These are phyloP conservation scores for Phytophthora citricola DNA, from an alignment of 352 stramenopile species.

Conservation along the genomic window DNA sequence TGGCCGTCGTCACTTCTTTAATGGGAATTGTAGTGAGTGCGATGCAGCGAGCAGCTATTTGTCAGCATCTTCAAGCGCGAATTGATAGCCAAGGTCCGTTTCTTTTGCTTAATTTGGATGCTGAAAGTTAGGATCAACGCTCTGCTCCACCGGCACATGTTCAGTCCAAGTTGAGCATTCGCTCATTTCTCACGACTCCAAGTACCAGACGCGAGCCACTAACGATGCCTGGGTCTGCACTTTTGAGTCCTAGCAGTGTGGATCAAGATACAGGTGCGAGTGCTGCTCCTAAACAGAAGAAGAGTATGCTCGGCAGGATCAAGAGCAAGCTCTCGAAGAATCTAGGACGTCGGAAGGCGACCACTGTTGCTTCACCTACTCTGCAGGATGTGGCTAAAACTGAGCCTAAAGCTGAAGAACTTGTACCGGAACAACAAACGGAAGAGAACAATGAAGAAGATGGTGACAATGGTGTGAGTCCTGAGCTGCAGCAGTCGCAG, in stretches of 20 bases:
- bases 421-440: slow-evolving; percentile 13
- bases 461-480: slow-evolving; percentile 9
- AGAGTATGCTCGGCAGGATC: slow-evolving; percentile 69
- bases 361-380: slow-evolving; percentile 31
- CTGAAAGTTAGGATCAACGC: background rate
- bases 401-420: slow-evolving; percentile 21
- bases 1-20: too few species aligned
- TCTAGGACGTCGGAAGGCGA: slow-evolving; percentile 53
- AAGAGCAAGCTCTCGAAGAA: slow-evolving; percentile 70
- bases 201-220: background rate
- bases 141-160: slow-evolving; percentile 1
- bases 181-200: slow-evolving; percentile 23
- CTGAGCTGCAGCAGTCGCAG: slow-evolving; percentile 5
- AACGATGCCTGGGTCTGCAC: slow-evolving; percentile 29
- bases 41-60: slow-evolving; percentile 3
- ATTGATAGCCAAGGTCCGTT: slow-evolving; percentile 15
- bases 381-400: slow-evolving; percentile 40
- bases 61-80: slow-evolving; percentile 1
- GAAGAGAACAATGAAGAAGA: slow-evolving; percentile 13
- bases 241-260: slow-evolving; percentile 41
- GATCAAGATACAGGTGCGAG: background rate
- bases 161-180: slow-evolving; percentile 12
- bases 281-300: slow-evolving; percentile 52
- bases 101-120: slow-evolving; percentile 28
- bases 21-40: too few species aligned